These are phyloP conservation scores for Colletotrichum musicola DNA, from an alignment of 2,329 filamentous ascomycete species.

Conservation along the genomic window DNA sequence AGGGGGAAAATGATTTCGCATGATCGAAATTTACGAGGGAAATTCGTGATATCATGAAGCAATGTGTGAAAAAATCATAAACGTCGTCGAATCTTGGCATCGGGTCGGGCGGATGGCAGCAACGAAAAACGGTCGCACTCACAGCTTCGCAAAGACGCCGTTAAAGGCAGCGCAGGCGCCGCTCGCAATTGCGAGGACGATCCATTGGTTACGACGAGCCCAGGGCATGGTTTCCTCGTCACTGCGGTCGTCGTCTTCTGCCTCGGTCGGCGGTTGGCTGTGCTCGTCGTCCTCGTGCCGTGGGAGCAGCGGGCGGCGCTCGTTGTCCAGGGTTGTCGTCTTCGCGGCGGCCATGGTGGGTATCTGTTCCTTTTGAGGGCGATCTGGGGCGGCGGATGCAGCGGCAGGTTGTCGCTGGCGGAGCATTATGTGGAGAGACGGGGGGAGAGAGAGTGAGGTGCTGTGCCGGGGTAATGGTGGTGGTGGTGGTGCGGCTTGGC, in stretches of 20 bases:
- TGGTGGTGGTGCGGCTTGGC: conserved; percentile 27
- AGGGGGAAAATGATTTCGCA: too few relatives aligned
- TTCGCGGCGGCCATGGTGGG: conserved; percentile 40
- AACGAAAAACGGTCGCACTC: conserved; percentile 47
- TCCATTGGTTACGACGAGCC: conserved; percentile 63
- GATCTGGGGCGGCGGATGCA: conserved; percentile 22
- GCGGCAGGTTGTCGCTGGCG: conserved; percentile 42
- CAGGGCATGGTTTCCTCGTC: conserved; percentile 41
- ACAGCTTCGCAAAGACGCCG: conserved; percentile 87
- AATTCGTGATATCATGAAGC: too few relatives aligned
- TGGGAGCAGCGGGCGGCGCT: conserved; percentile 43
- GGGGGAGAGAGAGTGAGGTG: conserved; percentile 20
- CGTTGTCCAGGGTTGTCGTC: conserved; percentile 38
- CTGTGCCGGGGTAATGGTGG: conserved; percentile 19
- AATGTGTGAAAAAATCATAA: too few relatives aligned
- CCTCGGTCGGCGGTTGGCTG: conserved; percentile 16
- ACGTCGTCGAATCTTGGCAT: conserved; percentile 1
- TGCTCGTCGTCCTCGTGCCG: conserved; percentile 32
- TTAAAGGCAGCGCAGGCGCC: conserved; percentile 85
- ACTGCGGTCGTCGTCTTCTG: conserved; percentile 4
- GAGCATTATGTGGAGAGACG: conserved; percentile 40
- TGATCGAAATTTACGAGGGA: too few relatives aligned
- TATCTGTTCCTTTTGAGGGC: conserved; percentile 37
- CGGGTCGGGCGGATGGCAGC: neutral
- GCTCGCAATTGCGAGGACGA: conserved; percentile 78